Percentiles rank a stretch among this genome's conserved stretches.
phyloP scores from a whole-genome alignment of 2,329 filamentous ascomycete species.

The Talaromyces sp. region DNA sequence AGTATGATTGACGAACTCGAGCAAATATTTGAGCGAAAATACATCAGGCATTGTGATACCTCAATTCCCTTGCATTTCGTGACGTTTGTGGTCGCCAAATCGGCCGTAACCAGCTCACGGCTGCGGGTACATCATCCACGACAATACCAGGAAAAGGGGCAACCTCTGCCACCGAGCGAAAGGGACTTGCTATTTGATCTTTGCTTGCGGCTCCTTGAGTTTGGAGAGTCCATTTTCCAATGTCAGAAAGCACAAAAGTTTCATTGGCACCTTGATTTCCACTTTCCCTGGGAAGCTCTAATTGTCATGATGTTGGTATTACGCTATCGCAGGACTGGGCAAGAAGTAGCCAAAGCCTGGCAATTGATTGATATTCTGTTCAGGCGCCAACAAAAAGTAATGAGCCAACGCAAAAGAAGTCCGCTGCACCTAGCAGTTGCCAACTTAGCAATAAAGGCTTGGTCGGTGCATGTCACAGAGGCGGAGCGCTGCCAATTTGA shows the following conservation, averaged over 20 bases:
- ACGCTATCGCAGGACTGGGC: conserved; percentile 33
- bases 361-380: conserved; percentile 43
- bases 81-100: conserved; percentile 43
- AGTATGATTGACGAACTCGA: conserved; percentile 35
- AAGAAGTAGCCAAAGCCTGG: conserved; percentile 44
- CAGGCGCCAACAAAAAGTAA: conserved; percentile 34
- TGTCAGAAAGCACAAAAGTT: conserved; percentile 41
- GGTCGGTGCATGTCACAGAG: conserved; percentile 26
- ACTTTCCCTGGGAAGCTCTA: conserved; percentile 53
- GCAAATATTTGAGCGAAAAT: conserved; percentile 34
- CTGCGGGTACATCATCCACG: conserved; percentile 46
- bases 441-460: conserved; percentile 28
- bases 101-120: conserved; percentile 43
- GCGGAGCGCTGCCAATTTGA: conserved; percentile 21
- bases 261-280: conserved; percentile 45
- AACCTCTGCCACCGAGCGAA: conserved; percentile 22
- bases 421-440: conserved; percentile 27
- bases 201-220: conserved; percentile 34
- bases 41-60: conserved; percentile 36
- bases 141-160: conserved; percentile 26
- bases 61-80: conserved; percentile 46
- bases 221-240: conserved; percentile 26
- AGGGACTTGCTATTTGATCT: conserved; percentile 31
- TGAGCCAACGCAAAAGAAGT: conserved; percentile 18
- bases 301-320: conserved; percentile 49